A percentile compares a stretch with the other conserved stretches of the same genome.
These are phyloP conservation scores for Protomyces pachydermus DNA, from an alignment of 1,139 yeast species.

Conservation along the genomic window DNA sequence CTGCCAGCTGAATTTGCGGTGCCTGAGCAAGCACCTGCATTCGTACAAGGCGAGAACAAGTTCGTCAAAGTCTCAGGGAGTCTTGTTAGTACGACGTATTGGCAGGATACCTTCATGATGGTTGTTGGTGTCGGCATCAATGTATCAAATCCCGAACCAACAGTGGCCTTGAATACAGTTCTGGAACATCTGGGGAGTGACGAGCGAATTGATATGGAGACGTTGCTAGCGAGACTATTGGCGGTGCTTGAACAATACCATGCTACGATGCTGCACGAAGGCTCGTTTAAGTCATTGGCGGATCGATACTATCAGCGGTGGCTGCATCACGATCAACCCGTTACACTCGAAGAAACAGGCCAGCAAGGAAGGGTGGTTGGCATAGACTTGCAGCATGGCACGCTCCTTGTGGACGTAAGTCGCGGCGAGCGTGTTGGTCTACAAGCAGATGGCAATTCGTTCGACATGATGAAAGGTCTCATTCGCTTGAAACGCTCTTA, in stretches of 20 bases:
- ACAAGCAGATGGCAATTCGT: conserved; percentile 97
- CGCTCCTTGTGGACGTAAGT: conserved; percentile 63
- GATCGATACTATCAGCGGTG: conserved; percentile 74
- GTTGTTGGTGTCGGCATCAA: conserved; percentile 85
- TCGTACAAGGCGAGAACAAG: neutral
- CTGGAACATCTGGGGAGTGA: conserved; percentile 37
- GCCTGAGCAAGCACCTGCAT: conserved; percentile 35
- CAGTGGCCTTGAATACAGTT: conserved; percentile 75
- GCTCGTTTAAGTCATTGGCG: conserved; percentile 67
- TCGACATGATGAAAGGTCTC: conserved; percentile 88
- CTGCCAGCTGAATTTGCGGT: conserved; percentile 49
- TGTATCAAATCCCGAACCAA: conserved; percentile 80
- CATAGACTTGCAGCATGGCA: conserved; percentile 76
- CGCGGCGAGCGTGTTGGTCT: conserved; percentile 55
- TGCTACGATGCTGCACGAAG: conserved; percentile 49
- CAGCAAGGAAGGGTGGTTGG: conserved; percentile 67
- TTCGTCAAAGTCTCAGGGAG: conserved; percentile 75
- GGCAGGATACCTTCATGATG: conserved; percentile 51
- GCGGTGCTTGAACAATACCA: conserved; percentile 63
- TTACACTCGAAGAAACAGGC: conserved; percentile 49
- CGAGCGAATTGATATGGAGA: conserved; percentile 49
- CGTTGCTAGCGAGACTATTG: conserved; percentile 51
- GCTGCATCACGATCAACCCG: conserved; percentile 57
- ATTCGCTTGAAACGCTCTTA: conserved; percentile 46
- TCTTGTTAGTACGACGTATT: conserved; percentile 65